phyloP scores from a whole-genome alignment of 768 basidiomycete species.

The Hygrocybe coccinea region DNA sequence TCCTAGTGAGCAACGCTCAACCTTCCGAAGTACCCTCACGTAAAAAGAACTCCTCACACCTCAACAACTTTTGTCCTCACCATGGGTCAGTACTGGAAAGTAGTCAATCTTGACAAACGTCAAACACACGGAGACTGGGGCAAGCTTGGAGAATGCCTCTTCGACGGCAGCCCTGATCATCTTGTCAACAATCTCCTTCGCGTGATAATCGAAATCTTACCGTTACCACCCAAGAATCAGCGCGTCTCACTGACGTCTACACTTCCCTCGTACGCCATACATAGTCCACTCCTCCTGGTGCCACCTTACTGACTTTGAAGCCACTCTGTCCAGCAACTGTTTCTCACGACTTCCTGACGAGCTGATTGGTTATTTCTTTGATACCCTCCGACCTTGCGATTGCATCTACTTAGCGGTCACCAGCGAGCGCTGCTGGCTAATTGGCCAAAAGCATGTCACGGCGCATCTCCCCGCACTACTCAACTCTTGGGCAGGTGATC shows the following conservation, averaged over 20 bases:
- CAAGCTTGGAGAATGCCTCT: not conserved
- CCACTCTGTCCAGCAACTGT: not conserved
- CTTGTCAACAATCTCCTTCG: not conserved
- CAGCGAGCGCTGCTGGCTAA: not conserved
- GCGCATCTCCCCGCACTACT: not conserved
- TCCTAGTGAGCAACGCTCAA: too few species aligned
- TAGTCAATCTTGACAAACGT: not conserved
- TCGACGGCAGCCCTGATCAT: not conserved
- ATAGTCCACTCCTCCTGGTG: not conserved
- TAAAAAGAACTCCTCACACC: too few species aligned
- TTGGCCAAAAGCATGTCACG: not conserved
- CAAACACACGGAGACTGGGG: not conserved
- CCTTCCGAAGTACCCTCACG: too few species aligned
- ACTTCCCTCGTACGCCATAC: not conserved
- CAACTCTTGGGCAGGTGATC: not conserved
- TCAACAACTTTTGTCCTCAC: too few species aligned
- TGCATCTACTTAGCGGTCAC: not conserved
- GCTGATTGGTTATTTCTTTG: not conserved
- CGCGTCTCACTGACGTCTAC: not conserved
- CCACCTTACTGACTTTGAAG: not conserved
- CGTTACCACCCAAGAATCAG: not conserved
- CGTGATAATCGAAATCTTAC: not conserved
- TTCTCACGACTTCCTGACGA: not conserved
- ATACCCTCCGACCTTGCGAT: not conserved
- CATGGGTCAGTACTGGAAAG: not conserved